Evolutionary conservation across 1,284 basidiomycete genomes (phyloP), one percentile per base, ranked within the genome.

Genomic region (Acaromyces ingoldii): DNA sequence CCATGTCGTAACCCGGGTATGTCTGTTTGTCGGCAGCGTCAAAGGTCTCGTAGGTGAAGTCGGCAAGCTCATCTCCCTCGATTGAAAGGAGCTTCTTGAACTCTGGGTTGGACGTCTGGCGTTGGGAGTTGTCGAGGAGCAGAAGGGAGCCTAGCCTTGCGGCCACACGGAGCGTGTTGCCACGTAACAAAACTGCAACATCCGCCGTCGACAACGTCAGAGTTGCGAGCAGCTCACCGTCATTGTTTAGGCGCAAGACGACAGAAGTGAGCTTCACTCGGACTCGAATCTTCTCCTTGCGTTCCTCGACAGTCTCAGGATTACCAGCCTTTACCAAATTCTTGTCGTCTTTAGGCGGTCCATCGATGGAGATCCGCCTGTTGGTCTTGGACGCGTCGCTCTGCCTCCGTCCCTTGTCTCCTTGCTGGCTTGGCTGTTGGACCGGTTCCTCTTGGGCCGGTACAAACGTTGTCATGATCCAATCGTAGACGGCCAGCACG

Each of bases 11-110:
- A 31, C 90, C 90, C 1, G 82, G 81, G 75, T 89, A 88, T 1
- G 81, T 80, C 29, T 82, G 79, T 5, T 67, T 55, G 31, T 82
- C 81, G 7, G 63, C 67, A 2, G 79, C 76, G 75, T 93, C 88
- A 76, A 85, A 93, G 0, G 91, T 98, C 77, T 96, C 87, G 76
- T 98, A 97, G 50, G 83, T 84, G 78, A 99, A 91, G 75, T 96
- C 89, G 22, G 91, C 93, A 42, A 98, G 84, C 75, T 98, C 89
- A 65, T 91, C 84, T 33, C 92, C 95, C 72, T 98, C 90, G 51
- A 98, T 98, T 26, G 90, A 88, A 51, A 99, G 78, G 7, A 99
- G 81, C 67, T 91, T 84, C 69, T 89, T 88, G 80, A 93, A 95
- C 11, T 73, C 63, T 1, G 83, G 80, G 51, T 85, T 82, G 1